A percentile compares a stretch with the other conserved stretches of the same genome.
These are phyloP conservation scores for Suillus plorans DNA, from an alignment of 768 basidiomycete species.

Conservation along the genomic window DNA sequence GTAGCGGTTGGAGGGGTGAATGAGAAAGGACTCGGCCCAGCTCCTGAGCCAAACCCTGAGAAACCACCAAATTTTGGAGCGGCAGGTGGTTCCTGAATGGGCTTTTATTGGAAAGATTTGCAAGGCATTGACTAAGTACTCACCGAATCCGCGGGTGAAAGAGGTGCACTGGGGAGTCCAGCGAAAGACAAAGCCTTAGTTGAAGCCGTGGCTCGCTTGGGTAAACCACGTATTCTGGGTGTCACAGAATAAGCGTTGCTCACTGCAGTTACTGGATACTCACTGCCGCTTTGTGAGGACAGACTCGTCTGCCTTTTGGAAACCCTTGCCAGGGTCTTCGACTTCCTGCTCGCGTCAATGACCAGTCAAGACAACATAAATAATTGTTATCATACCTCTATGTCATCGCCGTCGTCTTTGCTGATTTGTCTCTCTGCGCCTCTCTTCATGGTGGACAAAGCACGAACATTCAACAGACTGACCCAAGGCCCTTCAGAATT, in stretches of 20 bases:
- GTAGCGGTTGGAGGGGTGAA: constrained; percentile 34
- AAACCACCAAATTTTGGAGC: constrained; percentile 52
- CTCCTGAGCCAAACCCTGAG: constrained; percentile 46
- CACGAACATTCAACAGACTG: constrained; percentile 2
- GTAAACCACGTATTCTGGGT: constrained; percentile 63
- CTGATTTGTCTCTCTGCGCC: constrained; percentile 70
- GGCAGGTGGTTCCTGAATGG: constrained; percentile 23
- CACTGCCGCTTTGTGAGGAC: constrained; percentile 58
- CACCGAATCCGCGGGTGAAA: constrained; percentile 25
- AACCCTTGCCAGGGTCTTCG: constrained; percentile 38
- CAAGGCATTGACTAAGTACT: constrained; percentile 20
- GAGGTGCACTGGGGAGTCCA: constrained; percentile 25
- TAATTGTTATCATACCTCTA: constrained; percentile 25
- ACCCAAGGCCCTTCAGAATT: not conserved
- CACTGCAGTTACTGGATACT: constrained; percentile 21
- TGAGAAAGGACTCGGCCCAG: constrained; percentile 37
- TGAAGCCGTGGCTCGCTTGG: constrained; percentile 43
- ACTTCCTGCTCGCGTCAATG: constrained; percentile 37
- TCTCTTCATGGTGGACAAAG: constrained; percentile 57
- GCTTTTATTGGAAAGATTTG: constrained; percentile 16
- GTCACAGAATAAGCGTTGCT: not conserved
- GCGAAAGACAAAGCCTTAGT: constrained; percentile 22
- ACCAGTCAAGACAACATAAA: not conserved
- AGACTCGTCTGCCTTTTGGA: constrained; percentile 61
- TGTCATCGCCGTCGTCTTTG: constrained; percentile 48